Evolutionary conservation across 2,329 filamentous ascomycete species (phyloP).

Genomic region (Exophiala calicioides): DNA sequence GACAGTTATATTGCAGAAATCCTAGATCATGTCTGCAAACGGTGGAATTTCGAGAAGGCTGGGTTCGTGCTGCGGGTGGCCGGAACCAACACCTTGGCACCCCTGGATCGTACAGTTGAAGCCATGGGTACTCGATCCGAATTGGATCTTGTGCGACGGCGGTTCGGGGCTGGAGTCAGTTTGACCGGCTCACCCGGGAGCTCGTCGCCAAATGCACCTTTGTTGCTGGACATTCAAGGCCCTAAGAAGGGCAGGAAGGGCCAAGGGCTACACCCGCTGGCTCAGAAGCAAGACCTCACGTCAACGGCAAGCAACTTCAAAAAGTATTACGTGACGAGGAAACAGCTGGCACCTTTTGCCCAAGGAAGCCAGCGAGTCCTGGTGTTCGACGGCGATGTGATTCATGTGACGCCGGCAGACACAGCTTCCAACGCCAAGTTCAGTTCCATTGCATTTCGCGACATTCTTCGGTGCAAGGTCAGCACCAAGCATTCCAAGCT

Average conservation of each 20-base stretch:
- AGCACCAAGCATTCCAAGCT: conserved; percentile 65
- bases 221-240: conserved; percentile 52
- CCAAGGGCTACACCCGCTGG: conserved; percentile 48
- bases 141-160: conserved; percentile 62
- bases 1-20: conserved; percentile 70
- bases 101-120: conserved; percentile 65
- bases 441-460: conserved; percentile 63
- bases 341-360: conserved; percentile 66
- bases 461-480: conserved; percentile 66
- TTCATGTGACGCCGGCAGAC: conserved; percentile 63
- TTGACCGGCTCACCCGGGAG: conserved; percentile 61
- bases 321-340: conserved; percentile 64
- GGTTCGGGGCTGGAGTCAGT: conserved; percentile 62
- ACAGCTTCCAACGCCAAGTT: conserved; percentile 54
- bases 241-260: conserved; percentile 48
- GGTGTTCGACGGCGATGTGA: conserved; percentile 65
- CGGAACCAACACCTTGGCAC: conserved; percentile 64
- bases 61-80: conserved; percentile 64
- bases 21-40: conserved; percentile 63
- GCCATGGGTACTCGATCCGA: conserved; percentile 61
- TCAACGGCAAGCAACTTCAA: conserved; percentile 54
- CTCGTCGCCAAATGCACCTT: conserved; percentile 64
- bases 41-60: conserved; percentile 64
- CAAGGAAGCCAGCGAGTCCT: conserved; percentile 62
- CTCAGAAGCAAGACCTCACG: conserved; percentile 50